These are phyloP conservation scores for Nemania bipapillata DNA, from an alignment of 2,329 filamentous ascomycete genomes.

Conservation along the genomic window DNA sequence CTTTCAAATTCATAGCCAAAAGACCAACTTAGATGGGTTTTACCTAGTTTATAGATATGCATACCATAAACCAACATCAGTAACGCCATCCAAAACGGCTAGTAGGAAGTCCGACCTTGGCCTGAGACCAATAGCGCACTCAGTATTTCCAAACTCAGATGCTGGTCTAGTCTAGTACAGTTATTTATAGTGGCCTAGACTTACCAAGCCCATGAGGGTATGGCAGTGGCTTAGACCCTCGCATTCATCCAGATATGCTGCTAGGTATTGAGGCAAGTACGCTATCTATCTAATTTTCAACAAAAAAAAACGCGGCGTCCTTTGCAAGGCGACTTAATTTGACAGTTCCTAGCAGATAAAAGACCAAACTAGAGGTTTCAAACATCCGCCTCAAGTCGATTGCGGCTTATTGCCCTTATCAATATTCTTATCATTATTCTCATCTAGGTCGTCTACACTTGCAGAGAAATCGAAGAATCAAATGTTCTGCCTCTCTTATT, in stretches of 20 bases:
- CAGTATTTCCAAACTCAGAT: background rate
- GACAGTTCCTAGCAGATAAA: too few relatives aligned
- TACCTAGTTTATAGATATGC: background rate
- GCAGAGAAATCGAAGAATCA: too few relatives aligned
- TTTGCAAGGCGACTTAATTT: too few relatives aligned
- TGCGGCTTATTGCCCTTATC: too few relatives aligned
- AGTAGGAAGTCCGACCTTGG: background rate
- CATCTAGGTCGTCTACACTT: too few relatives aligned
- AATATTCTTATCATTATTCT: too few relatives aligned
- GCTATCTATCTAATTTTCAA: too few relatives aligned
- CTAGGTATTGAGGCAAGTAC: too few relatives aligned
- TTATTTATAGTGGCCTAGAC: background rate
- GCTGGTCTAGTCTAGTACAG: background rate
- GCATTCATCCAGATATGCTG: background rate
- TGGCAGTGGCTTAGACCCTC: background rate
- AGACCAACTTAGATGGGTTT: background rate
- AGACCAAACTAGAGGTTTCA: too few relatives aligned
- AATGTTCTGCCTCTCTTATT: too few relatives aligned
- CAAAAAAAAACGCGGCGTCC: too few relatives aligned
- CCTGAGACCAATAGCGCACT: background rate
- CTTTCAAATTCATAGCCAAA: background rate
- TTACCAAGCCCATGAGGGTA: background rate
- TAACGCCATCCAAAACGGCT: background rate
- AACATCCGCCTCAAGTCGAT: too few relatives aligned
- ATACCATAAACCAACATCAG: background rate